Evolutionary conservation across 208 protist genomes (phyloP), one percentile per base, ranked within the genome.

Genomic region (Polymyxa betae): DNA sequence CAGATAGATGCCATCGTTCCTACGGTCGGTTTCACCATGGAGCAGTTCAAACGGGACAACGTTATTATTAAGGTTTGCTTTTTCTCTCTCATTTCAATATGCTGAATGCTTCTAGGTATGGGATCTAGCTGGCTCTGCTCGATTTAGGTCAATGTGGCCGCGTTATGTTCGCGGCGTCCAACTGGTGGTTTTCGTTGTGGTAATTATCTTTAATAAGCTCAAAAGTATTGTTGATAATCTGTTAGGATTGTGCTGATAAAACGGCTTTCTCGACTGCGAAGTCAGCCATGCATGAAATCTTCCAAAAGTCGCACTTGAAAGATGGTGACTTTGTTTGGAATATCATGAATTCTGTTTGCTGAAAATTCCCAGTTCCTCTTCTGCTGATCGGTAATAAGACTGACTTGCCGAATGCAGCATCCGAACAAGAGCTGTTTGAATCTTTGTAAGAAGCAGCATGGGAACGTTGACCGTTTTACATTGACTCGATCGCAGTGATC

Each of bases 111-210:
- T 12, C 5, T 20, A 82, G 72, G 72, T 82, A 20, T 82, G 72
- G 72, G 72, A 82, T 43, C n/a, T 82, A 43, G 72, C 35, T 5
- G 72, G 72, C 35, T 82, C 72, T 45, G 35, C 72, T 43, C 72
- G 72, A 20, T 82, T 82, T n/a, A 5, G 72, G 16, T 35, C n/a
- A 82, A 82, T 82, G 72, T 82, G 72, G 72, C 72, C 72, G 16
- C 72, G 72, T 45, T 82, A 82, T 82, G 72, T 82, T 40, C 72
- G 72, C n/a, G 72, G 72, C n/a, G 72, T 43, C 5, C 72, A 82
- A 20, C 16, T 35, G 5, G 72, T 82, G 5, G n/a, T 82, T 20
- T 82, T 82, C 72, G 72, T 82, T n/a, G 72, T 82, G 72, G 72
- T 60, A 24, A 60, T 5, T 5, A 29, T 60, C 49, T 60, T 60